A percentile compares a stretch with the other conserved stretches of the same genome.
These are phyloP conservation scores for Trichoderma arundinaceum DNA, from an alignment of 2,329 filamentous ascomycete species.

Conservation along the genomic window DNA sequence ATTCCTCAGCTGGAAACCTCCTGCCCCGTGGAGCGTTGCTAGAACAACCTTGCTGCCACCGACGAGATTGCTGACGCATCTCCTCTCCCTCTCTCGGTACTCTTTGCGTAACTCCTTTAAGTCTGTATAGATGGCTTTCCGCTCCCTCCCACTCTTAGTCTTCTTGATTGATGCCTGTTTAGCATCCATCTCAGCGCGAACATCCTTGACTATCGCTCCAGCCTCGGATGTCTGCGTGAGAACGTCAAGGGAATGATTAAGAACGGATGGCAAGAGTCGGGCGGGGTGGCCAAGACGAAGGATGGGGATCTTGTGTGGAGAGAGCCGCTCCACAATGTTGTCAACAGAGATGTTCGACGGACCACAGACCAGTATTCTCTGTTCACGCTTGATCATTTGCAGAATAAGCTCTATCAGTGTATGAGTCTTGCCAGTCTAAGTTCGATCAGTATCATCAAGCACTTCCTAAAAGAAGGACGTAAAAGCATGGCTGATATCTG, in stretches of 20 bases:
- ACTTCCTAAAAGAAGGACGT: neutral
- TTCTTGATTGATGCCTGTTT: conserved; percentile 90
- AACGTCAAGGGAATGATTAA: conserved; percentile 89
- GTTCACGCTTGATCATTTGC: conserved; percentile 77
- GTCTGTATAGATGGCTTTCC: conserved; percentile 81
- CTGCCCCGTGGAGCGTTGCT: conserved; percentile 89
- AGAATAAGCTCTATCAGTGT: conserved; percentile 93
- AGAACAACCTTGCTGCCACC: conserved; percentile 83
- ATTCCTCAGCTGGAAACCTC: conserved; percentile 78
- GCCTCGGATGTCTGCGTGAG: conserved; percentile 90
- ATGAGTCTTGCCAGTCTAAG: conserved; percentile 89
- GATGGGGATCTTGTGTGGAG: conserved; percentile 83
- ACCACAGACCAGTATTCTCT: conserved; percentile 87
- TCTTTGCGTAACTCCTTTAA: conserved; percentile 86
- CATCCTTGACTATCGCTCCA: conserved; percentile 85
- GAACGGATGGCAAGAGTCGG: conserved; percentile 82
- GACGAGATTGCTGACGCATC: conserved; percentile 79
- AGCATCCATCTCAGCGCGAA: conserved; percentile 89
- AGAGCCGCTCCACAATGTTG: conserved; percentile 93
- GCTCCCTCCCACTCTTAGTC: conserved; percentile 78
- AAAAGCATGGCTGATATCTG: neutral
- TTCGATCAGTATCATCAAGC: conserved; percentile 17
- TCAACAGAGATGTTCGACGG: conserved; percentile 97
- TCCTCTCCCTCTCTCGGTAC: conserved; percentile 81
- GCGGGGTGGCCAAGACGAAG: conserved; percentile 92